These are phyloP conservation scores for Phytophthora agathidicida DNA, from an alignment of 352 stramenopile species.

Conservation along the genomic window DNA sequence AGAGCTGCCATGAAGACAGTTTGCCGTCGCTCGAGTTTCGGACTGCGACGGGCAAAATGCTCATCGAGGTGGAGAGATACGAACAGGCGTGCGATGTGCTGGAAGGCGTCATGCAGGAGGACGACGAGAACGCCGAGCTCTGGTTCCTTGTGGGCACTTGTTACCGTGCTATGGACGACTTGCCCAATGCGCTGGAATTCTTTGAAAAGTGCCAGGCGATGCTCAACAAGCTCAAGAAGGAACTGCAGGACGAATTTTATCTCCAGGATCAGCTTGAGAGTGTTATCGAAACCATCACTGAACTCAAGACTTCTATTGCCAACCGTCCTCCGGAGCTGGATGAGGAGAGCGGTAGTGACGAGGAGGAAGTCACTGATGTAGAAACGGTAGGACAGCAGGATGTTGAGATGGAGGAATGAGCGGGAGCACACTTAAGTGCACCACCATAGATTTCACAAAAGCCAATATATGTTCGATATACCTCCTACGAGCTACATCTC, in stretches of 20 bases:
- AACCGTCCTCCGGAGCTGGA: slow-evolving; percentile 61
- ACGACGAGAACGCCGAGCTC: slow-evolving; percentile 90
- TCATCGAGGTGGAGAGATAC: slow-evolving; percentile 88
- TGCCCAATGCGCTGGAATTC: slow-evolving; percentile 84
- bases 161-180: slow-evolving; percentile 87
- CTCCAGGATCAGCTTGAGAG: slow-evolving; percentile 82
- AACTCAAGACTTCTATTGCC: slow-evolving; percentile 61
- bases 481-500: slow-evolving; percentile 32
- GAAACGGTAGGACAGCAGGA: slow-evolving; percentile 58
- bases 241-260: slow-evolving; percentile 75
- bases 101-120: slow-evolving; percentile 89
- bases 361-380: slow-evolving; percentile 34
- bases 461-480: slow-evolving; percentile 49
- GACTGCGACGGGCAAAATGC: slow-evolving; percentile 78
- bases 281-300: slow-evolving; percentile 66
- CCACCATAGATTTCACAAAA: slow-evolving; percentile 55
- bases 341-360: slow-evolving; percentile 55
- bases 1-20: slow-evolving; percentile 70
- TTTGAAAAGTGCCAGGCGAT: slow-evolving; percentile 82
- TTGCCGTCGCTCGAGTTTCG: slow-evolving; percentile 88
- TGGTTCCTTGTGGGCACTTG: slow-evolving; percentile 91
- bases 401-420: slow-evolving; percentile 85
- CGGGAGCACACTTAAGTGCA: slow-evolving; percentile 23
- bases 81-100: slow-evolving; percentile 84
- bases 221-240: slow-evolving; percentile 83